Base-by-base conservation (phyloP, 129 eudicot genomes). In the Flaveria robusta region DNA sequence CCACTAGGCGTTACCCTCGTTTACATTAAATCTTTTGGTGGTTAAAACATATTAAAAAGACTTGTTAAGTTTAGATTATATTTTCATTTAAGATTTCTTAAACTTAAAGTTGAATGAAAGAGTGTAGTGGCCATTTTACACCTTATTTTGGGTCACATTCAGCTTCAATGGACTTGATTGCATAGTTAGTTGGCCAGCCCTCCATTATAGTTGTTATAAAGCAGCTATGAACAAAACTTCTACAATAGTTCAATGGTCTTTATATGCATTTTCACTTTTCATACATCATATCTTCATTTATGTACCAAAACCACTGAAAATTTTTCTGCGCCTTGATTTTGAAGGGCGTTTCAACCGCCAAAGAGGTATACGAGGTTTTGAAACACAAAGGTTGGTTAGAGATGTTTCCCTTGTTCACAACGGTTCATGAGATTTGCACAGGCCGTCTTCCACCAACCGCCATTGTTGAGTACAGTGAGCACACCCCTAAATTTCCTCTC, bases 331-430 rank as follows among this genome's bases (percentile, higher is more conserved):
- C 50, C 16, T 81, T 71, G 7, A n/a, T 52, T 70, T 81, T 82
- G 85, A 63, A 95, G 99, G 99, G 99, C 13, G 99, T 95, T 19
- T 89, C 90, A 12, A 95, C 99, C 31, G 99, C 97, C 24, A 86
- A 87, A 83, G 99, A 95, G 83, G 96, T 95, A 29, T 87, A 91
- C 20, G 97, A 95, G 81, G 96, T 95, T 66, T 76, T 95, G 72
- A 82, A 82, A 66, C 96, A 89, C 84, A 83, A 89, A 11, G 86
- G 89, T 41, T 94, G 99, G 99, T 84, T 95, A 76, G 97, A 95
- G 73, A 77, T 79, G 69, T 95, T 95, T 74, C 99, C 99, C 0
- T 85, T 95, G 22, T 95, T 95, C 86, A 85, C 87, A 41, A 95
- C 97, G 0, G 93, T 95, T 47, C 99, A 95, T 63, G 94, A 95